These are phyloP conservation scores for Hygrophila difformis DNA, from an alignment of 257 asterid genomes.

Conservation along the genomic window DNA sequence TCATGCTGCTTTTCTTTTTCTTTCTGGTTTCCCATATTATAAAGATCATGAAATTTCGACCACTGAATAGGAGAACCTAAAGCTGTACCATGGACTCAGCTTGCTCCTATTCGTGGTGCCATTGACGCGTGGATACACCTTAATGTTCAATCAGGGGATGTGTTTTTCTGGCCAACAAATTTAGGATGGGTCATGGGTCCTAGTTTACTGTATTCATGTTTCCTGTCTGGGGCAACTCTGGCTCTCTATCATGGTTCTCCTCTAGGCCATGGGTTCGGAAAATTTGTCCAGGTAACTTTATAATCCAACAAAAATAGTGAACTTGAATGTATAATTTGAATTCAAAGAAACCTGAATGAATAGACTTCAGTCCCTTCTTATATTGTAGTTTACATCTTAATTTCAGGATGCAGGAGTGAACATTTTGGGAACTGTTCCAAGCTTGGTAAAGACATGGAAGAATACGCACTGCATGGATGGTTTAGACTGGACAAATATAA, in stretches of 20 bases:
- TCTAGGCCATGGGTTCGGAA: conserved; percentile 71
- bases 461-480: conserved; percentile 79
- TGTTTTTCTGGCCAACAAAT: conserved; percentile 88
- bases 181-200: conserved; percentile 99
- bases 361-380: too few relatives aligned
- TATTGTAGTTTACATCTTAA: conserved; percentile 3
- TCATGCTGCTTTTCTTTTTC: not conserved
- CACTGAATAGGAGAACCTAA: conserved; percentile 74
- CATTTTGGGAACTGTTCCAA: conserved; percentile 85
- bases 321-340: too few relatives aligned
- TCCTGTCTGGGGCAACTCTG: conserved; percentile 74
- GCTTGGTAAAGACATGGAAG: conserved; percentile 93
- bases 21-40: not conserved
- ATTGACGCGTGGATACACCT: conserved; percentile 75
- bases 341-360: too few relatives aligned
- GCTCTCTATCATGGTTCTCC: conserved; percentile 98
- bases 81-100: conserved; percentile 95
- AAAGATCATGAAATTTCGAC: conserved; percentile 1
- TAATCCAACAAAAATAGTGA: too few relatives aligned
- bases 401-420: conserved; percentile 86
- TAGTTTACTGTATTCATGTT: conserved; percentile 59
- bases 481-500: conserved; percentile 81
- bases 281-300: conserved; percentile 84
- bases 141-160: conserved; percentile 53
- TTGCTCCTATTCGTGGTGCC: conserved; percentile 76